Percentiles rank a stretch among this genome's conserved stretches.
Conservation (phyloP, 441 rosid genomes). For the Erodium moschatum region DNA sequence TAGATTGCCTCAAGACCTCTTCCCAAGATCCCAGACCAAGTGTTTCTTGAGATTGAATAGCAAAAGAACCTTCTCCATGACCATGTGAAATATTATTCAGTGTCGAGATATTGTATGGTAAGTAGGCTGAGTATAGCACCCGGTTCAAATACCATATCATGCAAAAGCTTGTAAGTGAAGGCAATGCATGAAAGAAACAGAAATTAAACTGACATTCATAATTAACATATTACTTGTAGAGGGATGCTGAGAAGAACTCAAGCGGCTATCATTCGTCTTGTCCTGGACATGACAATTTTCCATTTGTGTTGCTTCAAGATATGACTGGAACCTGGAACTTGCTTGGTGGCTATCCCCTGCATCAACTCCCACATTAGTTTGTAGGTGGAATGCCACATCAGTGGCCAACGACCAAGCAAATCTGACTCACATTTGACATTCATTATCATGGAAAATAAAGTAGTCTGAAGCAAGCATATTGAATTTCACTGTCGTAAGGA, state of each 20-base stretch:
- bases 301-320: conserved; percentile 31
- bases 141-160: conserved; percentile 14
- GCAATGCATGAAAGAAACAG: neutral
- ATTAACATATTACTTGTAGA: conserved; percentile 27
- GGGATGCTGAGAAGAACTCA: conserved; percentile 25
- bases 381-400: conserved; percentile 13
- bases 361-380: conserved; percentile 26
- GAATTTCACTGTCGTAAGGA: neutral
- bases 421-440: neutral
- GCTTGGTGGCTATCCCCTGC: conserved; percentile 67
- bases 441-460: conserved; percentile 5
- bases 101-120: conserved; percentile 33
- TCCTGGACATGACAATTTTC: conserved; percentile 28
- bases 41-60: conserved; percentile 38
- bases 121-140: conserved; percentile 18
- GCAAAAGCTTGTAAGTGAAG: neutral
- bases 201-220: conserved; percentile 2
- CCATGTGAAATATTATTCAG: conserved; percentile 27
- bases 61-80: conserved; percentile 26
- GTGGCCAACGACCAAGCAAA: conserved; percentile 15
- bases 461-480: neutral
- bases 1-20: conserved; percentile 39
- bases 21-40: conserved; percentile 58
- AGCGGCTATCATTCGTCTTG: conserved; percentile 27
- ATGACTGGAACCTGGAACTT: conserved; percentile 32